A percentile compares a stretch with the other conserved stretches of the same genome.
Conservation (phyloP, 768 basidiomycete genomes). For the Trametes elegans region DNA sequence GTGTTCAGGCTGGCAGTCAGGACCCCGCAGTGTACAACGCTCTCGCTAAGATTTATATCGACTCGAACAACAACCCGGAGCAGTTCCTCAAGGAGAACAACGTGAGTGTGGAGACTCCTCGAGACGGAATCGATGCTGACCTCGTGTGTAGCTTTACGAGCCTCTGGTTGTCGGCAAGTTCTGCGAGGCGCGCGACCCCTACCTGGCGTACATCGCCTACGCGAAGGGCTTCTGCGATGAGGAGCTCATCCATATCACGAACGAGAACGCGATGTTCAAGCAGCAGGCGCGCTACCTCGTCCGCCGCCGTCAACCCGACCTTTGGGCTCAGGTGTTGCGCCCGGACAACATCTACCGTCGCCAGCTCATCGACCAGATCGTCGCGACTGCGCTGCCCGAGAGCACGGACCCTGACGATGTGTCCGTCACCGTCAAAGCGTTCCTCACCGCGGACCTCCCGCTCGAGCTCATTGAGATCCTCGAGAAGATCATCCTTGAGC, state of each 20-base stretch:
- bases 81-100: conserved; percentile 98
- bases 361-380: conserved; percentile 90
- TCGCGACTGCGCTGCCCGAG: conserved; percentile 94
- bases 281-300: conserved; percentile 98
- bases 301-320: conserved; percentile 90
- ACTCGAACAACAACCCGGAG: conserved; percentile 98
- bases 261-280: conserved; percentile 99
- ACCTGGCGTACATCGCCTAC: conserved; percentile 98
- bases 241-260: conserved; percentile 94
- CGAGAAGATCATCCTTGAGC: conserved; percentile 98
- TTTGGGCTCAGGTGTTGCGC: conserved; percentile 94
- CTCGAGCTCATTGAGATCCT: conserved; percentile 95
- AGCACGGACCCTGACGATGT: conserved; percentile 98
- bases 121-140: conserved; percentile 13
- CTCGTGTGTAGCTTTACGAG: conserved; percentile 75
- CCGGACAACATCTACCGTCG: conserved; percentile 91
- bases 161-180: conserved; percentile 98
- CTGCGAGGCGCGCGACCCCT: conserved; percentile 98
- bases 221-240: conserved; percentile 99
- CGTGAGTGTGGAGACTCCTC: conserved; percentile 43
- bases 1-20: conserved; percentile 90
- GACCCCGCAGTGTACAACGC: conserved; percentile 96
- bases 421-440: conserved; percentile 96
- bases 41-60: conserved; percentile 97
- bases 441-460: conserved; percentile 95